Evolutionary conservation across 169 alveolate genomes (phyloP), one percentile per base, ranked within the genome.

Genomic region (Plasmodium chabaudi): DNA sequence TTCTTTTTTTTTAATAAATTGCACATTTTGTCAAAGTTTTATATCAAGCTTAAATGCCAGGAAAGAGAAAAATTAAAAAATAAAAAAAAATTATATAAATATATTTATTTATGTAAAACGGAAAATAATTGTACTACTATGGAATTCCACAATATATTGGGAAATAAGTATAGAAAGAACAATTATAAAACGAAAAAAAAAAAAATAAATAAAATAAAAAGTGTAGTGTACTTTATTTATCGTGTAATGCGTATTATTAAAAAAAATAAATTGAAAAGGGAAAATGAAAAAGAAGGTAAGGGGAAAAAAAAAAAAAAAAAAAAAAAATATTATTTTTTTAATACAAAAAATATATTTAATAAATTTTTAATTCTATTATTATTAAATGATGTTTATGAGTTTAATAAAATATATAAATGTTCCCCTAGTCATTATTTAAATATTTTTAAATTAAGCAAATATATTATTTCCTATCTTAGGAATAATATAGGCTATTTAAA

Each of bases 351-450:
- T 15, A 13, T 79, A 60, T 79, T 79, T 79, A 79, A 67, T 27
- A 68, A 56, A 39, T 79, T 79, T 79, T 57, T 79, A 63, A 63
- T 79, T 79, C 68, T 79, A 67, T 60, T 79, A 59, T 67, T 79
- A 79, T 70, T 4, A 15, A 21, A 79, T 44, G 67, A 65, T 79
- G 59, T 44, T 67, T 53, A 61, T 47, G 84, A 79, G 42, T 79
- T 67, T 51, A 39, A 60, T 9, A 79, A 67, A 27, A 46, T 67
- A 17, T 79, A 67, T 61, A 49, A 65, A 53, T 53, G 19, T 53
- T 79, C 79, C 17, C 27, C 79, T 47, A 5, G n/a, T 27, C 17
- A 23, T 55, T 67, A 79, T 65, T 67, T 79, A 70, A 55, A 79
- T 67, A 42, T 61, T 19, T 42, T 60, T 46, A 53, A 53, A 53